phyloP scores from a whole-genome alignment of 805 yeast genomes.

The Brettanomyces naardenensis region DNA sequence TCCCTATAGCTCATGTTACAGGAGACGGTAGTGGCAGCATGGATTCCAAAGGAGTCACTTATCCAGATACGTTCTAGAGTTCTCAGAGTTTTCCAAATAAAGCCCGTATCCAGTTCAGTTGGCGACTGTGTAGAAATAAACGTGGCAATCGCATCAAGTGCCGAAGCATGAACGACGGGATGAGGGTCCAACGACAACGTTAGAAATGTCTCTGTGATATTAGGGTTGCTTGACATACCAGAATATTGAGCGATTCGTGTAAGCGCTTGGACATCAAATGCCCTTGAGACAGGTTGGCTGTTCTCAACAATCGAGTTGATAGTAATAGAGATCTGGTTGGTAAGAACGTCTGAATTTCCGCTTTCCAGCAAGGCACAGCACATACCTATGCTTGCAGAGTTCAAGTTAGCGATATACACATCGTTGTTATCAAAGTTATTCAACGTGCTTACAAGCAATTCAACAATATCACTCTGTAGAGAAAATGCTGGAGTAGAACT shows the following conservation, averaged over 20 bases:
- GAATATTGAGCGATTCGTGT: slow-evolving; percentile 21
- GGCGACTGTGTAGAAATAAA: slow-evolving; percentile 46
- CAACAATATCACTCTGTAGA: slow-evolving; percentile 16
- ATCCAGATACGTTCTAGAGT: slow-evolving; percentile 32
- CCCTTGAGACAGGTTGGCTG: slow-evolving; percentile 57
- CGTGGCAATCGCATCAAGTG: slow-evolving; percentile 50
- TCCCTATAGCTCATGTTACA: slow-evolving; percentile 41
- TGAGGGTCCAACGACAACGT: slow-evolving; percentile 73
- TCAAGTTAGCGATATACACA: slow-evolving; percentile 16
- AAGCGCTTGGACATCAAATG: slow-evolving; percentile 43
- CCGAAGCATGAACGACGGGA: slow-evolving; percentile 72
- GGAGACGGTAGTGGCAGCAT: slow-evolving; percentile 33
- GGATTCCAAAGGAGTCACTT: slow-evolving; percentile 43
- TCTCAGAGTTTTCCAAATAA: slow-evolving; percentile 36
- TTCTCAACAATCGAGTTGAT: slow-evolving; percentile 61
- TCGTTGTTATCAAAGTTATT: slow-evolving; percentile 18
- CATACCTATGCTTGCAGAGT: slow-evolving; percentile 27
- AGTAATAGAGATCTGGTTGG: slow-evolving; percentile 41
- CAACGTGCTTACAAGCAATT: slow-evolving; percentile 22
- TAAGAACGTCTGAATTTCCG: slow-evolving; percentile 15
- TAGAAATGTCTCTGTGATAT: slow-evolving; percentile 47
- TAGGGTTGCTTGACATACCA: slow-evolving; percentile 27
- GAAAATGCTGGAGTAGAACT: slow-evolving; percentile 7
- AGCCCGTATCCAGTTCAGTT: slow-evolving; percentile 18
- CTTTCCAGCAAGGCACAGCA: slow-evolving; percentile 20